Conservation (phyloP, 129 eudicot species). For the Helianthus annuus region HanXRQr2.0-SUNRISE NC_035438.2:69503841-69504340, state of each 20-base stretch:
- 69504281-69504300: conserved; percentile 84
- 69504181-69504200: background rate
- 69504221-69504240: conserved; percentile 62
- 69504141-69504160: background rate
- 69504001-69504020: conserved; percentile 93
- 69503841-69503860: background rate
- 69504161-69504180: conserved; percentile 12
- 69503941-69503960: conserved; percentile 75
- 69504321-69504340: conserved; percentile 94
- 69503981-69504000: conserved; percentile 86
- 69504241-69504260: conserved; percentile 96
- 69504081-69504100: background rate
- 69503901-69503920: conserved; percentile 25
- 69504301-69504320: conserved; percentile 74
- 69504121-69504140: background rate
- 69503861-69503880: too few species aligned
- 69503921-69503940: conserved; percentile 90
- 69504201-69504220: background rate
- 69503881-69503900: too few species aligned
- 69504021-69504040: conserved; percentile 48
- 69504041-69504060: background rate
- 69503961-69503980: conserved; percentile 73
- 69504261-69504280: conserved; percentile 95
- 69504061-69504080: background rate
- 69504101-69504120: background rate